Conservation (phyloP, 306 rosid genomes). For the Oxytropis ochrocephala region DNA sequence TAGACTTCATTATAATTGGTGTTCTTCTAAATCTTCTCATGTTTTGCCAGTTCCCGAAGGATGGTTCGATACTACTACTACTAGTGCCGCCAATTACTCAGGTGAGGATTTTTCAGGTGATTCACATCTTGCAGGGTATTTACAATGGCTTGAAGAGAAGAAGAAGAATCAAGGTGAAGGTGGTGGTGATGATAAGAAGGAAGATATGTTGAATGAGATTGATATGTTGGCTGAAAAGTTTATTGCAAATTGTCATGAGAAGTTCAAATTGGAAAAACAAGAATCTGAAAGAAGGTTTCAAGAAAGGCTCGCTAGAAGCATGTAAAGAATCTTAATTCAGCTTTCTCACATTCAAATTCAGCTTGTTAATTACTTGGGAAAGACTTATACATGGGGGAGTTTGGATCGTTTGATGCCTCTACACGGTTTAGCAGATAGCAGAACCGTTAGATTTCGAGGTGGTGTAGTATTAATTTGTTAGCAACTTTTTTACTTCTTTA, state of each 20-base stretch:
- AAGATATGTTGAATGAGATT: conserved; percentile 57
- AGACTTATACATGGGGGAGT: conserved; percentile 17
- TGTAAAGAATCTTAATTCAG: conserved; percentile 13
- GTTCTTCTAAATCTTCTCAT: conserved; percentile 72
- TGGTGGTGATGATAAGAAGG: background rate
- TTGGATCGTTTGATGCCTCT: no score
- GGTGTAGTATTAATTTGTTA: background rate
- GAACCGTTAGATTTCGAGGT: no score
- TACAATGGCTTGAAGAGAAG: conserved; percentile 86
- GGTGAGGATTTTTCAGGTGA: conserved; percentile 25
- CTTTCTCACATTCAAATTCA: conserved; percentile 14
- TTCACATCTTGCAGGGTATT: conserved; percentile 59
- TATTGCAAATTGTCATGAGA: conserved; percentile 79
- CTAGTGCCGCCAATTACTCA: background rate
- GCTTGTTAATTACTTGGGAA: conserved; percentile 19
- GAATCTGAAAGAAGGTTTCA: conserved; percentile 82
- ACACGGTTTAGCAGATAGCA: no score
- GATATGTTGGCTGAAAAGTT: conserved; percentile 79
- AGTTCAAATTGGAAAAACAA: conserved; percentile 87
- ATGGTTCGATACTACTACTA: background rate
- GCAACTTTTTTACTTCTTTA: conserved; percentile 16
- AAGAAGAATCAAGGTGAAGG: conserved; percentile 29
- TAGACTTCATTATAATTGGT: conserved; percentile 87
- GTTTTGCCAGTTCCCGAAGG: conserved; percentile 68
- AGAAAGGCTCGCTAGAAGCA: conserved; percentile 79